Evolutionary conservation across 2,329 filamentous ascomycete genomes (phyloP), one percentile per base, ranked within the genome.

Genomic region (Aspergillus bombycis): DNA sequence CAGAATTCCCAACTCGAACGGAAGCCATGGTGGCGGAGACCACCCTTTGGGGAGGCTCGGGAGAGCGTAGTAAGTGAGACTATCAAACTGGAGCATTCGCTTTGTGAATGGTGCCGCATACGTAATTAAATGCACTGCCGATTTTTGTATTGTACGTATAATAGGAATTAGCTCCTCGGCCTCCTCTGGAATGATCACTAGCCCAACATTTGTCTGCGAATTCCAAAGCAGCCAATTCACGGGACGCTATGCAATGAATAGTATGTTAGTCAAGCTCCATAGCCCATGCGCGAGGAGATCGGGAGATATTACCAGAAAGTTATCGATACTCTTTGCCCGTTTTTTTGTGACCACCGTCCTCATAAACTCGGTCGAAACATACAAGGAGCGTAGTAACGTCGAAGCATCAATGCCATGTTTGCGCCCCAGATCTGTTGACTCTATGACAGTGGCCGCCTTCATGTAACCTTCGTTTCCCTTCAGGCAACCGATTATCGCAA

Each of bases 191-290:
- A 85, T 86, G 1, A 91, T 70, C 2, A 91, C 72, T 0, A 91
- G 65, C 0, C 83, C 88, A 0, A 79, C 82, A 9, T 84, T 69
- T 0, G 77, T 76, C 0, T 67, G n/a, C 0, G 68, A 67, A 62
- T 82, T 85, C 83, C 84, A 89, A 0, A 91, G 72, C 2, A 91
- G 70, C 88, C 87, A 91, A 30, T 88, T 84, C 0, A 89, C 85
- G 0, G 64, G 55, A 3, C 65, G 68, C 63, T 70, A 23, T 23
- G 53, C 5, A 2, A n/a, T 26, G 14, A 7, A 60, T 4, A 14
- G 21, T 34, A 19, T 28, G 28, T 58, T 46, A 57, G 46, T 26
- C n/a, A 32, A 41, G 11, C 32, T n/a, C 1, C 14, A 23, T 4
- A 7, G 7, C 36, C 8, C 16, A 6, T 21, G 7, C 7, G 8